These are phyloP conservation scores for Paramecium octaurelia DNA, from an alignment of 73 alveolate species.

Conservation along the genomic window DNA sequence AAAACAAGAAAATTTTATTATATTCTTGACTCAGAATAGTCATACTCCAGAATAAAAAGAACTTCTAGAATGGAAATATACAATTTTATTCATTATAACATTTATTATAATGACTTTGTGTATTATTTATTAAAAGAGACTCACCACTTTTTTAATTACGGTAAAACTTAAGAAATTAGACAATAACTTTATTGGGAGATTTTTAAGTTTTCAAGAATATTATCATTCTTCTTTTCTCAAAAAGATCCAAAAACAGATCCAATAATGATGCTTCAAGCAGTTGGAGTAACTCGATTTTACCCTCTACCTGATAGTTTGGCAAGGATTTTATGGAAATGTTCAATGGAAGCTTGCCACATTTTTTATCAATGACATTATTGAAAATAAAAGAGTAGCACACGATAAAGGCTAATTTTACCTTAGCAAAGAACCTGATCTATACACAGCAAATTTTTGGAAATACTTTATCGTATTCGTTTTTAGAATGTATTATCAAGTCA, in stretches of 20 bases:
- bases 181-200: background rate
- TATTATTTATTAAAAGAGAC: background rate
- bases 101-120: background rate
- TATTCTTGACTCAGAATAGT: background rate
- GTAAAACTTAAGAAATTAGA: background rate
- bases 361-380: background rate
- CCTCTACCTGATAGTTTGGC: background rate
- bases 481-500: background rate
- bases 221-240: background rate
- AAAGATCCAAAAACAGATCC: slow-evolving; percentile 36
- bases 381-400: background rate
- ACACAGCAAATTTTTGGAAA: slow-evolving; percentile 12
- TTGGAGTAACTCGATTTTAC: background rate
- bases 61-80: background rate
- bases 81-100: background rate
- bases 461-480: slow-evolving; percentile 26
- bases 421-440: background rate
- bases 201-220: background rate
- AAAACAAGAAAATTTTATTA: background rate
- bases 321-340: background rate
- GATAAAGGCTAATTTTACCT: background rate
- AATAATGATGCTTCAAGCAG: background rate
- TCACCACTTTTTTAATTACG: background rate
- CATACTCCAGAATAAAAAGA: background rate
- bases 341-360: background rate